Percentiles rank a stretch among this genome's conserved stretches.
phyloP scores from a whole-genome alignment of 306 rosid species.

The Pyrus communis region DNA sequence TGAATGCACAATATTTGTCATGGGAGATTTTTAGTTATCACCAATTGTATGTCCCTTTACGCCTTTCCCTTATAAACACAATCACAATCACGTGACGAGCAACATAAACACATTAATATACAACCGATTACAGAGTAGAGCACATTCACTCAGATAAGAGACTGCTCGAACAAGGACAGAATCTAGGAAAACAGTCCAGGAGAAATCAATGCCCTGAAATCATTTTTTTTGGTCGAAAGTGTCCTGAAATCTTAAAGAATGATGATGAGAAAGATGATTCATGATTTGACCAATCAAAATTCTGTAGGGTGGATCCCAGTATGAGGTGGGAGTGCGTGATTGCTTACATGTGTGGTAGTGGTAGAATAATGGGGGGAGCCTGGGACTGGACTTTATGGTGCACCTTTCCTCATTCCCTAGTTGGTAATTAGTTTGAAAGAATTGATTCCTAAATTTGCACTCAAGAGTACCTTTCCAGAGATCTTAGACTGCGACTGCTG shows the following conservation, averaged over 20 bases:
- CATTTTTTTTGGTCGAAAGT: neutral
- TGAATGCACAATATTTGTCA: neutral
- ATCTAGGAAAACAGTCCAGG: neutral
- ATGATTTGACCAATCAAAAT: slow-evolving; percentile 11
- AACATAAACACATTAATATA: no score
- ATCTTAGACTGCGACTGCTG: slow-evolving; percentile 10
- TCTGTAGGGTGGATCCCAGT: slow-evolving; percentile 3
- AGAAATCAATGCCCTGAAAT: no score
- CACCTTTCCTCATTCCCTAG: neutral
- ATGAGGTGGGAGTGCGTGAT: slow-evolving; percentile 1
- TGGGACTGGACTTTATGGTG: neutral
- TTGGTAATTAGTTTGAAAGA: neutral
- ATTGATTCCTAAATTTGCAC: slow-evolving; percentile 11
- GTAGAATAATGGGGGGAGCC: neutral
- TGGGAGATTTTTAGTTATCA: no score
- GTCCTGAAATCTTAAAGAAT: neutral
- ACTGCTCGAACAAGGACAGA: neutral
- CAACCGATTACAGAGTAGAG: neutral
- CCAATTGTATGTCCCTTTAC: neutral
- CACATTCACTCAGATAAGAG: neutral
- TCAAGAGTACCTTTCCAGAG: slow-evolving; percentile 7
- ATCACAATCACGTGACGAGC: no score
- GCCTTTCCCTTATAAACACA: no score
- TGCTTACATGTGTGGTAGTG: slow-evolving; percentile 9
- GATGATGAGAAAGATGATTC: neutral